Conservation (phyloP, 1,139 yeast genomes). For the Saccharomyces hybrid region DNA sequence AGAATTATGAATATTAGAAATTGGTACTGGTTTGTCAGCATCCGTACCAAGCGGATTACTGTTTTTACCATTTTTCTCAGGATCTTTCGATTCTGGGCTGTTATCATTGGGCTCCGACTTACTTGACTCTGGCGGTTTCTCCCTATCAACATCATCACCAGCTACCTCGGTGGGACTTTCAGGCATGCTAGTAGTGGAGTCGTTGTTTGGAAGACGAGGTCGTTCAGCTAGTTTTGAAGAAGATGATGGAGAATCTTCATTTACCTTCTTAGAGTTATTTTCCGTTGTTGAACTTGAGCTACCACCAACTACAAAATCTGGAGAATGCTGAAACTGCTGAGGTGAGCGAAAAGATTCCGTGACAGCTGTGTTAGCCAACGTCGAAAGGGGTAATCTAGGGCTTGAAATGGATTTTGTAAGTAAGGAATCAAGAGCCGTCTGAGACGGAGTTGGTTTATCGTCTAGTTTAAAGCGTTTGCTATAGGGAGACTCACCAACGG, state of each 20-base stretch:
- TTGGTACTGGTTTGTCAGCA: neutral
- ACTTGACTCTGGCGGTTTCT: neutral
- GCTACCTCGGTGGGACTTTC: slow-evolving; percentile 3
- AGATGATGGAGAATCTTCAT: slow-evolving; percentile 1
- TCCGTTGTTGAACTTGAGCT: slow-evolving; percentile 2
- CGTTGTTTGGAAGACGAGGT: slow-evolving; percentile 2
- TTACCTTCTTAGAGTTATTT: neutral
- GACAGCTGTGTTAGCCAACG: slow-evolving; percentile 6
- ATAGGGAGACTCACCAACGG: slow-evolving; percentile 20
- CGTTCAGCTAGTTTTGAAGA: slow-evolving; percentile 5
- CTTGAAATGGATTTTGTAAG: slow-evolving; percentile 23
- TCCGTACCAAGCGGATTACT: neutral
- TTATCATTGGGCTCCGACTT: neutral
- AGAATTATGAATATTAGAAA: neutral
- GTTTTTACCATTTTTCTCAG: neutral
- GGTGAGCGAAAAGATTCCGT: neutral
- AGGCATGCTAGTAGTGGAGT: slow-evolving; percentile 7
- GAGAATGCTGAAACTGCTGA: neutral
- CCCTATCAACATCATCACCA: neutral
- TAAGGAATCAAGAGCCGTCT: slow-evolving; percentile 28
- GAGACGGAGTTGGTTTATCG: slow-evolving; percentile 26
- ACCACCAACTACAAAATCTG: slow-evolving; percentile 2
- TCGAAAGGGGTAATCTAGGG: slow-evolving; percentile 15
- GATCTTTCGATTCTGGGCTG: neutral
- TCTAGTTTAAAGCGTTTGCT: slow-evolving; percentile 22